Evolutionary conservation across 1,284 basidiomycete genomes (phyloP), one percentile per base, ranked within the genome.

Genomic region (Melampsora occidentalis): DNA sequence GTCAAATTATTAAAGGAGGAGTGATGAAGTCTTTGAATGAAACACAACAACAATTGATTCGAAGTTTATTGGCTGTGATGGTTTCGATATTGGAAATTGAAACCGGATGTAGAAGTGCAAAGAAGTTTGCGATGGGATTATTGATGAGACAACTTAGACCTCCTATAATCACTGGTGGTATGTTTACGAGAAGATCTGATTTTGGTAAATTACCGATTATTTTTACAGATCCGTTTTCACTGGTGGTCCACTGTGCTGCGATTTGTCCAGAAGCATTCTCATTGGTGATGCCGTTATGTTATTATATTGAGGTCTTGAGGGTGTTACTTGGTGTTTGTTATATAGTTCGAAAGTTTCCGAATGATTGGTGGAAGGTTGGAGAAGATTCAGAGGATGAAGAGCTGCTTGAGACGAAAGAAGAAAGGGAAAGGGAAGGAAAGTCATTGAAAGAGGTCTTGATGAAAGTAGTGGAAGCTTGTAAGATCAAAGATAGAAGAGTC

Each of bases 221-320:
- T 12, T 87, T 93, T 9, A 87, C 93, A 22, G 91, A 96, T 81
- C 94, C 95, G 0, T 89, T 97, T 79, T 90, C 90, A 2, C 87
- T 95, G 62, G 86, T 97, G 20, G 87, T 95, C 28, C 93, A 97
- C 83, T 89, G 90, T 0, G 93, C 94, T 0, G 90, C 92, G 1
- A 89, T 96, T 42, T 89, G 91, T 0, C 94, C 93, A 0, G 92
- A 94, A 77, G 90, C 93, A 81, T 87, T 97, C 46, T 89, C 90
- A 42, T 90, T 95, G 79, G 90, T 95, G 67, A 87, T 93, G 35
- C 86, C 91, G 63, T 86, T 96, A 80, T 88, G 90, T 2, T 97
- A 94, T 84, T 95, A 95, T 81, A 91, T 92, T 7, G 90, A 90
- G 80, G 86, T 97, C 35, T 91, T 92, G 0, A 89, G 93, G 7